Conservation (phyloP, 257 asterid genomes). For the Salvia rosmarinus region DNA sequence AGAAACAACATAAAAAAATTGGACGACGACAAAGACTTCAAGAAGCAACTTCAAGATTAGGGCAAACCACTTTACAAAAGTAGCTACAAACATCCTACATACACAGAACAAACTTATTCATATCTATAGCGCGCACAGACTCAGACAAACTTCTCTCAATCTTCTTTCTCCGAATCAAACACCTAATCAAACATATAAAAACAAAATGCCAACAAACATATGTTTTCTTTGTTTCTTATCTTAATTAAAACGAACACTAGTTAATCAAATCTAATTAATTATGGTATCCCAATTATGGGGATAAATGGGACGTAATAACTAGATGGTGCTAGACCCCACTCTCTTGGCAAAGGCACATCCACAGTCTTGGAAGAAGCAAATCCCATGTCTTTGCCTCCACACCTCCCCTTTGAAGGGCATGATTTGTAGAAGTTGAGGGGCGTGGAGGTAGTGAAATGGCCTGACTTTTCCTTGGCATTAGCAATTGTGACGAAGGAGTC, state of each 20-base stretch:
- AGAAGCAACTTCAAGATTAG: neutral
- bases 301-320: constrained; percentile 75
- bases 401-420: constrained; percentile 56
- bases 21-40: neutral
- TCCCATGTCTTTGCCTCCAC: constrained; percentile 43
- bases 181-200: constrained; percentile 12
- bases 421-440: constrained; percentile 65
- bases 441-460: constrained; percentile 48
- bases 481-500: constrained; percentile 39
- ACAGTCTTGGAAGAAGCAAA: constrained; percentile 81
- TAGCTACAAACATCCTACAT: constrained; percentile 25
- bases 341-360: constrained; percentile 80
- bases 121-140: constrained; percentile 13
- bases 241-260: neutral
- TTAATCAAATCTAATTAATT: constrained; percentile 12
- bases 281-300: constrained; percentile 94
- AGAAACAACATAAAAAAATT: too few relatives aligned
- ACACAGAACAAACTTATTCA: constrained; percentile 25
- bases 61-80: neutral
- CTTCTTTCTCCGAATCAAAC: constrained; percentile 2
- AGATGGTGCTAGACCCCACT: constrained; percentile 86
- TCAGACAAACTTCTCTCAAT: neutral
- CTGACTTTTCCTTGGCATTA: constrained; percentile 35
- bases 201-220: neutral
- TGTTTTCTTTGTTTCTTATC: neutral